Conservation (phyloP, 2,329 filamentous ascomycete species). For the Cyclaneusma minus region DNA sequence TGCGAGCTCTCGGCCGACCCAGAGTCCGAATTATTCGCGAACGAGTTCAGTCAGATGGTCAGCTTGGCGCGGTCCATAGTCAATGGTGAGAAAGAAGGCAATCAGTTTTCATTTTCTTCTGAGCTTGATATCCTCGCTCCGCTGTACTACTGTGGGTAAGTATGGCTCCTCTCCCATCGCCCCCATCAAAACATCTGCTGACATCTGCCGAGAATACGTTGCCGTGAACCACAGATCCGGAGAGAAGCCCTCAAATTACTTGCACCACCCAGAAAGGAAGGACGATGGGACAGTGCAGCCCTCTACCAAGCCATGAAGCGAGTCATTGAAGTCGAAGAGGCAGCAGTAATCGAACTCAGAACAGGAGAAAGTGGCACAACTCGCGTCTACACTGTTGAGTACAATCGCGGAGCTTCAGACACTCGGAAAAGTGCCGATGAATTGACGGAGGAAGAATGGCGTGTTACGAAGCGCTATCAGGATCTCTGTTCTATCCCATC, state of each 20-base stretch:
- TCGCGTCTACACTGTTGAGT: no score
- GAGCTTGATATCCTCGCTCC: conserved; percentile 16
- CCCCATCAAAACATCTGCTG: conserved; percentile 10
- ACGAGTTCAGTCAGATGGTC: conserved; percentile 10
- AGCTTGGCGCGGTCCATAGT: conserved; percentile 13
- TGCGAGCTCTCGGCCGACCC: neutral
- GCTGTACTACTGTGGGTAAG: conserved; percentile 16
- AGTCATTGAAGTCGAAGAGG: no score
- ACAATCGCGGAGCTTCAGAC: no score
- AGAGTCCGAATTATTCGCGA: conserved; percentile 3
- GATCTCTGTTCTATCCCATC: no score
- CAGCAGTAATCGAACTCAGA: no score
- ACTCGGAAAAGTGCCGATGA: no score
- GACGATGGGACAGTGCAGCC: conserved; percentile 18
- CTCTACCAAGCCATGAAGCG: no score
- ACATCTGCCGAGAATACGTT: no score
- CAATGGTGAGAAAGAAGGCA: conserved; percentile 11
- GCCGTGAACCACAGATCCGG: conserved; percentile 5
- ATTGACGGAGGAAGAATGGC: no score
- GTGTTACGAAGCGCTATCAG: no score
- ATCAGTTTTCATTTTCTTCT: conserved; percentile 12
- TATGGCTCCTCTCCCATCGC: no score
- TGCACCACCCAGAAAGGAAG: conserved; percentile 13
- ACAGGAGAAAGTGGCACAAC: no score
- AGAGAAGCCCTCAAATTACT: conserved; percentile 12